phyloP scores from a whole-genome alignment of 495 filamentous ascomycete species.

The Aspergillus funiculosus region DNA sequence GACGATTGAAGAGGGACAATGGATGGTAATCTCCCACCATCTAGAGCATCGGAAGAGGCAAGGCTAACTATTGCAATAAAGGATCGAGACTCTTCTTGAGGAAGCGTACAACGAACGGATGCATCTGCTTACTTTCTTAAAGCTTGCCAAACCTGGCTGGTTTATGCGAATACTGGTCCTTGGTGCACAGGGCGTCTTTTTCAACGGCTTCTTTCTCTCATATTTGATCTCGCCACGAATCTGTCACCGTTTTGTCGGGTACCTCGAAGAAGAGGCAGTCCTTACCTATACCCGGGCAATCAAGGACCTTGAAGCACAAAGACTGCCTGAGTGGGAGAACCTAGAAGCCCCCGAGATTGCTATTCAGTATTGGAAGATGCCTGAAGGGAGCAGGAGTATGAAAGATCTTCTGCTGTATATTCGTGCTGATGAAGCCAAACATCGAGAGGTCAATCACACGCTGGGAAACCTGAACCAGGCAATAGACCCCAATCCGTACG shows the following conservation, averaged over 20 bases:
- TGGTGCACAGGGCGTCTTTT: conserved; percentile 81
- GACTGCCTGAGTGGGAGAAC: conserved; percentile 73
- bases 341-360: conserved; percentile 86
- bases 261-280: conserved; percentile 94
- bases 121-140: conserved; percentile 92
- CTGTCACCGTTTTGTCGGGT: conserved; percentile 93
- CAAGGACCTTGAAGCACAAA: conserved; percentile 76
- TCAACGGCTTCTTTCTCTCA: conserved; percentile 85
- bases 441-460: conserved; percentile 95
- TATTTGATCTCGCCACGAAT: conserved; percentile 87
- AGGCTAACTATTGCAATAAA: too few relatives aligned
- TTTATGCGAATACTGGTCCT: conserved; percentile 88
- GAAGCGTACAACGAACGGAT: conserved; percentile 95
- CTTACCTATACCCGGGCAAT: conserved; percentile 90
- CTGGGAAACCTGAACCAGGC: conserved; percentile 75
- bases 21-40: conserved; percentile 58
- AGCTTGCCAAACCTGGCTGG: conserved; percentile 79
- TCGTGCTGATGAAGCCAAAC: conserved; percentile 91
- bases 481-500: conserved; percentile 86
- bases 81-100: conserved; percentile 90
- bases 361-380: conserved; percentile 86
- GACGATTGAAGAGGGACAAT: conserved; percentile 84
- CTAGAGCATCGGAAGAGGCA: background rate
- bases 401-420: conserved; percentile 80
- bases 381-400: conserved; percentile 76